phyloP scores from a whole-genome alignment of 352 stramenopile species.

The Globisporangium orthogonon region DNA sequence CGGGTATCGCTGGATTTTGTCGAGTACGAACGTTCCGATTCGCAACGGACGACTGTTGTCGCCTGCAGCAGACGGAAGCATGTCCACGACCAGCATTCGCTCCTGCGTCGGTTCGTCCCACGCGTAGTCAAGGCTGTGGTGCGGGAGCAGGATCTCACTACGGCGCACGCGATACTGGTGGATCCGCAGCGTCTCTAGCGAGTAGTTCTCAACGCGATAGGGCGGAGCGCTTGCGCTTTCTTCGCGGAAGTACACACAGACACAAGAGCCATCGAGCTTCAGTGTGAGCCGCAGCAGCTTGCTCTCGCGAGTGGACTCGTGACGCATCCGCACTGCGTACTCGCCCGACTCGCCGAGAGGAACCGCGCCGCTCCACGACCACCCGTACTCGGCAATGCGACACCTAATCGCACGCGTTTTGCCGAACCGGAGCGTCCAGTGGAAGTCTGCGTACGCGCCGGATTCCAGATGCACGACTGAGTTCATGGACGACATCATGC shows the following conservation, averaged over 20 bases:
- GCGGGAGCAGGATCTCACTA: slow-evolving; percentile 81
- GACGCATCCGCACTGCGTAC: slow-evolving; percentile 76
- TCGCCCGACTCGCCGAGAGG: slow-evolving; percentile 71
- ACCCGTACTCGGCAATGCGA: slow-evolving; percentile 64
- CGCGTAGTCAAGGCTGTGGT: slow-evolving; percentile 84
- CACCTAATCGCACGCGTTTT: slow-evolving; percentile 75
- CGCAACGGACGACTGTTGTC: slow-evolving; percentile 82
- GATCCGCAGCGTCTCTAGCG: slow-evolving; percentile 80
- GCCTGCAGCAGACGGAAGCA: slow-evolving; percentile 81
- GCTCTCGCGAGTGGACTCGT: slow-evolving; percentile 72
- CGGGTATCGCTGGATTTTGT: slow-evolving; percentile 76
- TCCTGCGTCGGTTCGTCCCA: slow-evolving; percentile 86
- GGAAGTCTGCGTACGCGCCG: slow-evolving; percentile 78
- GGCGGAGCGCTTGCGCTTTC: slow-evolving; percentile 70
- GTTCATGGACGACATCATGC: slow-evolving; percentile 58
- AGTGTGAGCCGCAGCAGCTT: slow-evolving; percentile 75
- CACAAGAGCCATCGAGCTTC: slow-evolving; percentile 65
- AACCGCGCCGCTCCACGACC: slow-evolving; percentile 81
- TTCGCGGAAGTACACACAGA: slow-evolving; percentile 81
- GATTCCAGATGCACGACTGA: slow-evolving; percentile 61
- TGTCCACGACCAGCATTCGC: slow-evolving; percentile 77
- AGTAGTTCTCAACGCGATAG: slow-evolving; percentile 88
- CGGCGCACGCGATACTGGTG: slow-evolving; percentile 76
- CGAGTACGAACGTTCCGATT: slow-evolving; percentile 76
- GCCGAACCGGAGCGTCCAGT: slow-evolving; percentile 68